Base-by-base conservation (phyloP, 805 yeast genomes). In the Naumovozyma dairenensis region DNA sequence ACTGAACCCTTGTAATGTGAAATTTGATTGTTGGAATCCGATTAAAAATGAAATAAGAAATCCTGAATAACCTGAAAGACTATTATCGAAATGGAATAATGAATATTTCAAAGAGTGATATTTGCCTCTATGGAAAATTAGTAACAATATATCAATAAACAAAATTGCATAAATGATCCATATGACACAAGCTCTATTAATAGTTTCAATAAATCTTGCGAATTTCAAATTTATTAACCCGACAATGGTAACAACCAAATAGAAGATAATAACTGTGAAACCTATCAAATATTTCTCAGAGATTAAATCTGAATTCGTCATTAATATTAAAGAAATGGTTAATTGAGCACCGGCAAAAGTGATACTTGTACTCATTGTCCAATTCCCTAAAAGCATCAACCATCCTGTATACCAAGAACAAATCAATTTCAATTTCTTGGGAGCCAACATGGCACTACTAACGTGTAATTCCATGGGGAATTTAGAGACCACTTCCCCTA, bases 371-470 rank as follows among this genome's bases (percentile, higher is more conserved):
- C 81, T 73, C 71, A 78, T 80, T 2, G 84, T 70, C 83, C 85
- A 76, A 49, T 79, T 80, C 0, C 92, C 92, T 17, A 81, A 64
- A 14, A 80, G 60, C 33, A 80, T 59, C 40, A 75, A 70, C 81
- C 87, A 81, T 0, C 92, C 92, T 0, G 84, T 78, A 47, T 71
- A 74, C 89, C 89, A 81, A 3, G 85, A 74, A 31, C 77, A 63
- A 4, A 72, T 51, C 25, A 68, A 55, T n/a, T 80, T 68, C 39
- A 73, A 71, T 29, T 63, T 63, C 10, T 71, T 72, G 34, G 69
- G 70, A 13, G 85, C 76, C 27, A 81, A 57, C 38, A 81, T 71
- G 6, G 84, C 82, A 44, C 84, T 76, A 56, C 79, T 80, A 35
- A 81, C 87, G 49, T 81, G 83, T 1, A 80, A 75, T 21, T 84